Base-by-base conservation (phyloP, 1,284 basidiomycete species). In the Somion occarium region DNA sequence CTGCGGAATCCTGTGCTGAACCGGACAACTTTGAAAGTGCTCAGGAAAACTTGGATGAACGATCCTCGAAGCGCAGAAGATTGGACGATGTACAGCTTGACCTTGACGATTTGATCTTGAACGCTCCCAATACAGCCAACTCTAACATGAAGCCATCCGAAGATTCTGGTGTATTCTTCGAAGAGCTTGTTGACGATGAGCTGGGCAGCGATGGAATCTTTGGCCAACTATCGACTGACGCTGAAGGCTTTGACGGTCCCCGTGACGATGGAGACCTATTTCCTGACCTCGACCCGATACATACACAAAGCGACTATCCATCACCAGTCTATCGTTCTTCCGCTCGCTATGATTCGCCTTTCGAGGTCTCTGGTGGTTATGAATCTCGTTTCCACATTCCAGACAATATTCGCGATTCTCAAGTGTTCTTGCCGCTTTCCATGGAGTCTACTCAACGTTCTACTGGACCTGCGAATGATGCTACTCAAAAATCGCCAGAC, bases 221-320 rank as follows among this genome's bases (percentile, higher is more conserved):
- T 38, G 39, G 34, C 3, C 48, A 59, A 15, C 52, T 65, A 5
- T 54, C 61, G 1, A 54, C 46, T 38, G 53, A 51, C 12, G 60
- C 62, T 19, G 54, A 64, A 54, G 64, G 61, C 2, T 65, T 62
- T 48, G 59, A 62, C 18, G 62, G 62, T 3, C 55, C 54, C 2
- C 30, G 23, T 7, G 53, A 46, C 5, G 61, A 65, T 45, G 58
- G 60, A 34, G 53, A 65, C 34, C 44, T 62, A 1, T 59, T 65
- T 34, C 51, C 51, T 19, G 64, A 66, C 50, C 50, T 66, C 26
- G 56, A 65, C 30, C 58, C 57, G n/a, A 39, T 64, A 4, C 56
- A 63, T 39, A 25, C 49, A 15, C 51, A 48, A 34, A 23, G 50
- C 37, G 50, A 53, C n/a, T 58, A 24, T 18, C 37, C 26, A 22